These are phyloP conservation scores for Keithomyces neogunnii DNA, from an alignment of 2,329 filamentous ascomycete genomes.

Conservation along the genomic window DNA sequence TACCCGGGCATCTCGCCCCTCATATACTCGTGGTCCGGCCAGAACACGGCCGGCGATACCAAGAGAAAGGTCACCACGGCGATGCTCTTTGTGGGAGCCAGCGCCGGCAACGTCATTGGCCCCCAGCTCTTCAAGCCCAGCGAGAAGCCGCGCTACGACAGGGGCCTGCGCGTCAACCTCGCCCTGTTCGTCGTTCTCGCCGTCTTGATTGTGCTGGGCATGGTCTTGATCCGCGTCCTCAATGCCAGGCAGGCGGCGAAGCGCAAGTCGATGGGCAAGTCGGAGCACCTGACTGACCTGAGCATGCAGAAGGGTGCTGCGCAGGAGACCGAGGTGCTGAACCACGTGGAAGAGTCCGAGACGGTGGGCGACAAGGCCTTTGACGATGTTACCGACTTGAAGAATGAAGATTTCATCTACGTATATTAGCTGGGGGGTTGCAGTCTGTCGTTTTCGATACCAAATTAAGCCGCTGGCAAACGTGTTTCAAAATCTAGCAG, in stretches of 20 bases:
- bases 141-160: constrained; percentile 48
- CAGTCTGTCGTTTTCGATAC: neutral
- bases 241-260: constrained; percentile 37
- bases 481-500: no score
- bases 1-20: constrained; percentile 49
- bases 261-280: constrained; percentile 28
- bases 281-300: constrained; percentile 44
- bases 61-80: constrained; percentile 57
- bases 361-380: constrained; percentile 31
- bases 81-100: constrained; percentile 52
- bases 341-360: constrained; percentile 10
- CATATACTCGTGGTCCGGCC: constrained; percentile 47
- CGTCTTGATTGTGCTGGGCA: constrained; percentile 29
- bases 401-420: constrained; percentile 56
- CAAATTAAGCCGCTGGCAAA: neutral
- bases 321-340: constrained; percentile 14
- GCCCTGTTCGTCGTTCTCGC: constrained; percentile 50
- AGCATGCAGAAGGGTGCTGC: constrained; percentile 31
- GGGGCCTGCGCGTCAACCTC: constrained; percentile 51
- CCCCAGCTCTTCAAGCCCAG: constrained; percentile 50
- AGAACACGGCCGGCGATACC: constrained; percentile 57
- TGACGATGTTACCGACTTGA: constrained; percentile 45
- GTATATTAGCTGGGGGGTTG: constrained; percentile 25
- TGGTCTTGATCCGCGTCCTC: constrained; percentile 33
- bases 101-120: constrained; percentile 56